Evolutionary conservation across 805 yeast species (phyloP).

Genomic region (Saccharomycopsis selenospora): DNA sequence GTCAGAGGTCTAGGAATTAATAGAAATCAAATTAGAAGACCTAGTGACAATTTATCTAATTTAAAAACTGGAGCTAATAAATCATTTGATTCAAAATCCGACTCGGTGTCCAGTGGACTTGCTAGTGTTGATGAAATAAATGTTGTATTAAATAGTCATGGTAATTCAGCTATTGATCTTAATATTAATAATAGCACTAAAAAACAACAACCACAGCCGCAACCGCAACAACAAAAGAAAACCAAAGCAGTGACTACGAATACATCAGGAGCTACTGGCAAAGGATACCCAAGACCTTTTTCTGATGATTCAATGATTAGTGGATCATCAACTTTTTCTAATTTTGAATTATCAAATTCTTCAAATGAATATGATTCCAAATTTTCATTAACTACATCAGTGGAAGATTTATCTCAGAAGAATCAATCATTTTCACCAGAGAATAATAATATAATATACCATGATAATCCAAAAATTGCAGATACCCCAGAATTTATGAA

Average conservation of each 20-base stretch:
- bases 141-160: neutral
- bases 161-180: neutral
- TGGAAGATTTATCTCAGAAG: constrained; percentile 12
- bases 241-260: neutral
- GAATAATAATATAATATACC: neutral
- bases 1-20: constrained; percentile 21
- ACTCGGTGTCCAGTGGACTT: constrained; percentile 13
- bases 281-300: constrained; percentile 11
- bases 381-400: constrained; percentile 15
- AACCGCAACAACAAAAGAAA: neutral
- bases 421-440: constrained; percentile 2
- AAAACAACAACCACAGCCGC: neutral
- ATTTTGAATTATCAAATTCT: constrained; percentile 10
- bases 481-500: constrained; percentile 14
- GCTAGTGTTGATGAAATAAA: neutral
- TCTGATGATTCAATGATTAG: constrained; percentile 18
- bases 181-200: neutral
- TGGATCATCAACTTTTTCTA: constrained; percentile 4
- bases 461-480: constrained; percentile 10
- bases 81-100: constrained; percentile 19
- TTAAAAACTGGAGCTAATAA: constrained; percentile 7
- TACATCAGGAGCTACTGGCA: neutral
- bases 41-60: constrained; percentile 17
- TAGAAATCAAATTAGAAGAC: constrained; percentile 16
- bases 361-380: constrained; percentile 14